phyloP scores from a whole-genome alignment of 2,329 filamentous ascomycete genomes.

The Phaeosphaeriaceae sp. region DNA sequence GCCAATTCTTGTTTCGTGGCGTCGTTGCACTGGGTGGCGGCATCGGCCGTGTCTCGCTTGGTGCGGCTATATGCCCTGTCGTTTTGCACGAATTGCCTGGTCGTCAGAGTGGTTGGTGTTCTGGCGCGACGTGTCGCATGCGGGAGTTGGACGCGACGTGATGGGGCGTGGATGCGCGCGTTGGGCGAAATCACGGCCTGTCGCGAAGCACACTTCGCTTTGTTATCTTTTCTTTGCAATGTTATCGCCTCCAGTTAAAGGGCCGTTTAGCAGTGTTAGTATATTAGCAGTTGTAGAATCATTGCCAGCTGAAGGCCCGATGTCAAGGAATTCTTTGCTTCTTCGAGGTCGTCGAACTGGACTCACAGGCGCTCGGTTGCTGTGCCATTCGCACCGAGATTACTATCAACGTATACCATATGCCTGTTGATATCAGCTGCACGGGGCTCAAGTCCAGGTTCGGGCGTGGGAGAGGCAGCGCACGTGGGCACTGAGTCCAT shows the following conservation, averaged over 20 bases:
- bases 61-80: background rate
- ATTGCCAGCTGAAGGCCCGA: background rate
- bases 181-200: background rate
- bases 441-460: background rate
- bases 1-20: background rate
- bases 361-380: background rate
- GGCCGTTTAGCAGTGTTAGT: background rate
- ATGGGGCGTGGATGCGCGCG: background rate
- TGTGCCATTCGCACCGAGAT: background rate
- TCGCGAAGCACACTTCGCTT: background rate
- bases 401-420: background rate
- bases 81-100: background rate
- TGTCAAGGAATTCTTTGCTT: background rate
- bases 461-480: background rate
- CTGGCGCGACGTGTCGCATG: background rate
- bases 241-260: background rate
- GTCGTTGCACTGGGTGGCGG: background rate
- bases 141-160: background rate
- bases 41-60: background rate
- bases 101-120: background rate
- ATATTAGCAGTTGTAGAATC: background rate
- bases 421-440: background rate
- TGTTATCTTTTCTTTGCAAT: background rate
- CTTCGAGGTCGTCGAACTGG: background rate
- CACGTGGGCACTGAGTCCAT: background rate